Conservation (phyloP, 495 filamentous ascomycete species). For the Xylaria castorea region DNA sequence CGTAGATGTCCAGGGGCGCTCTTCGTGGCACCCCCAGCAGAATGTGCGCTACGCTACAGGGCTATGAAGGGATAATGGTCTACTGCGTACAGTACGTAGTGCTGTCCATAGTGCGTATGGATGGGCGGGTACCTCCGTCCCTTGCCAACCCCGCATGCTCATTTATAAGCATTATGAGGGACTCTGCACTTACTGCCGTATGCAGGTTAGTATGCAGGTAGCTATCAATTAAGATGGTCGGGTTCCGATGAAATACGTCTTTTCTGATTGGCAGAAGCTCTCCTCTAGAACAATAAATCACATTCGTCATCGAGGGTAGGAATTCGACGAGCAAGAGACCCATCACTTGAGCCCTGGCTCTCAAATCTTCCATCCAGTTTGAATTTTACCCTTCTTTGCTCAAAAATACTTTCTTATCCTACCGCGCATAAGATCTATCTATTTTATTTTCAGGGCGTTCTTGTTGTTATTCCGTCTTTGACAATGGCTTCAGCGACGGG, state of each 20-base stretch:
- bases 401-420: background rate
- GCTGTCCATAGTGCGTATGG: too few relatives aligned
- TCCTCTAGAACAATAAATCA: conserved; percentile 4
- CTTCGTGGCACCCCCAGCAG: background rate
- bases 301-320: conserved; percentile 20
- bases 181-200: background rate
- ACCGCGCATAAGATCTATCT: background rate
- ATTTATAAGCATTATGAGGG: conserved; percentile 8
- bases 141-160: conserved; percentile 10
- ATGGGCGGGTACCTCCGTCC: background rate
- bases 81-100: too few relatives aligned
- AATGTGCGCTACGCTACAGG: background rate
- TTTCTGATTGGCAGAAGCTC: conserved; percentile 24
- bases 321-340: conserved; percentile 15
- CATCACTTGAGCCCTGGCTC: background rate
- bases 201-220: background rate
- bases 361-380: background rate
- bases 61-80: too few relatives aligned
- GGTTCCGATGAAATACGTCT: conserved; percentile 10
- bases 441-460: conserved; percentile 17
- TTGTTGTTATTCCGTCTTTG: conserved; percentile 28
- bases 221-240: background rate
- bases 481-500: conserved; percentile 64
- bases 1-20: background rate
- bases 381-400: background rate